A percentile compares a stretch with the other conserved stretches of the same genome.
These are phyloP conservation scores for Tremella fuciformis DNA, from an alignment of 768 basidiomycete genomes.

Conservation along the genomic window DNA sequence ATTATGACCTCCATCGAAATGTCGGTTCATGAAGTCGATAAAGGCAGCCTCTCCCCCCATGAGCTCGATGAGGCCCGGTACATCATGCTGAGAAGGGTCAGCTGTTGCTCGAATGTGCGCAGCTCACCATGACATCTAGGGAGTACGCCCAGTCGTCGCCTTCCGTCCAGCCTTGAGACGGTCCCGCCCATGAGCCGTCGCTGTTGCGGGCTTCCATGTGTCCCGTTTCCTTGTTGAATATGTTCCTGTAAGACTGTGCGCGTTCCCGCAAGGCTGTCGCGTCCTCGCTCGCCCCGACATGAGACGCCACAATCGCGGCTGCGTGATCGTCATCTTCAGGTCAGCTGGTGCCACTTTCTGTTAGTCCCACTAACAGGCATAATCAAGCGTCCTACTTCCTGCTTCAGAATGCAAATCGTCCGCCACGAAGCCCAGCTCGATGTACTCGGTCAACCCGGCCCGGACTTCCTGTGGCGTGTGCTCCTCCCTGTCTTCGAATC, in stretches of 20 bases:
- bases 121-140: constrained; percentile 60
- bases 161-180: constrained; percentile 72
- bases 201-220: constrained; percentile 78
- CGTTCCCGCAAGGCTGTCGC: constrained; percentile 61
- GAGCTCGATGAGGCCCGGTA: constrained; percentile 61
- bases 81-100: constrained; percentile 59
- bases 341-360: constrained; percentile 3
- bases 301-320: constrained; percentile 62
- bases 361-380: constrained; percentile 62
- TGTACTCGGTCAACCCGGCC: constrained; percentile 72
- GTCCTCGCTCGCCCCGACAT: constrained; percentile 59
- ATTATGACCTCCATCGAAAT: constrained; percentile 62
- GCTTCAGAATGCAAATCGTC: constrained; percentile 75
- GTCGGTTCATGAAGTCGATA: constrained; percentile 57
- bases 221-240: constrained; percentile 68
- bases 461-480: constrained; percentile 61
- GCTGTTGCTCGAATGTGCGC: too few species aligned
- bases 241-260: constrained; percentile 60
- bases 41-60: constrained; percentile 68
- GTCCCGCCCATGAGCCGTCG: constrained; percentile 53
- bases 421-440: constrained; percentile 69
- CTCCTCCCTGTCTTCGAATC: constrained; percentile 65
- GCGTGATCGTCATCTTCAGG: constrained; percentile 72
- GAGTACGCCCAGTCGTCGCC: constrained; percentile 76
- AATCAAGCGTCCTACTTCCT: constrained; percentile 72